These are phyloP conservation scores for Chytriomyces confervae DNA, from an alignment of 192 early-diverging fungal species.

Conservation along the genomic window DNA sequence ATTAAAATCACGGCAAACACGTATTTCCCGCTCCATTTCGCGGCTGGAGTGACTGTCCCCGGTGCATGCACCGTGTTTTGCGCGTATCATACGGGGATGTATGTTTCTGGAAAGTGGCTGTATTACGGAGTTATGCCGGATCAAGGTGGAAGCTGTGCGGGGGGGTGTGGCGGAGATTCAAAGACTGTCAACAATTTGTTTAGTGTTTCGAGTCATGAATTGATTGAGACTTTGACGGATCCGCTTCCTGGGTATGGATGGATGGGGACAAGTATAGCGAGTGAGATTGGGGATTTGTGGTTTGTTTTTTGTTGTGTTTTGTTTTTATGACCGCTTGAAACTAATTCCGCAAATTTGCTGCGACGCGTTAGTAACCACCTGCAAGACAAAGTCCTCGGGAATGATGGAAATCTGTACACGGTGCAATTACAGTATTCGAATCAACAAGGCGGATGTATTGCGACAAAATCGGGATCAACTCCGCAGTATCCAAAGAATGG, in stretches of 20 bases:
- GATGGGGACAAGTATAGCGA: neutral
- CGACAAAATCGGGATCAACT: neutral
- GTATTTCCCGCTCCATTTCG: neutral
- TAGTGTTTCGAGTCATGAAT: slow-evolving; percentile 25
- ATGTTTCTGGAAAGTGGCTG: too few relatives aligned
- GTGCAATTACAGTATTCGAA: neutral
- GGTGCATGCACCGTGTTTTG: slow-evolving; percentile 26
- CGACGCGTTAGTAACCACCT: neutral
- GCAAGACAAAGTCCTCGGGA: neutral
- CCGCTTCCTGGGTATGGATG: slow-evolving; percentile 24
- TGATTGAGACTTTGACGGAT: slow-evolving; percentile 36
- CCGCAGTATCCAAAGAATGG: neutral
- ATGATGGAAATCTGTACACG: neutral
- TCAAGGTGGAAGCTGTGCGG: slow-evolving; percentile 3
- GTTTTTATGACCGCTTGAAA: neutral
- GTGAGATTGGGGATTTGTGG: neutral
- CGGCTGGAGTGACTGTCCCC: neutral
- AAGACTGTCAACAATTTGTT: slow-evolving; percentile 18
- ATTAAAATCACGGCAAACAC: slow-evolving; percentile 17
- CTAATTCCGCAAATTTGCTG: neutral
- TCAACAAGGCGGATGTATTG: neutral
- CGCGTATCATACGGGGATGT: slow-evolving; percentile 43
- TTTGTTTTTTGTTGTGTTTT: neutral
- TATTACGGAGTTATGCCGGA: slow-evolving; percentile 39
- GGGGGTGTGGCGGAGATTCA: slow-evolving; percentile 28